Evolutionary conservation across 2,329 filamentous ascomycete species (phyloP), one percentile per base, ranked within the genome.

Genomic region (Camptophora hylomeconis): DNA sequence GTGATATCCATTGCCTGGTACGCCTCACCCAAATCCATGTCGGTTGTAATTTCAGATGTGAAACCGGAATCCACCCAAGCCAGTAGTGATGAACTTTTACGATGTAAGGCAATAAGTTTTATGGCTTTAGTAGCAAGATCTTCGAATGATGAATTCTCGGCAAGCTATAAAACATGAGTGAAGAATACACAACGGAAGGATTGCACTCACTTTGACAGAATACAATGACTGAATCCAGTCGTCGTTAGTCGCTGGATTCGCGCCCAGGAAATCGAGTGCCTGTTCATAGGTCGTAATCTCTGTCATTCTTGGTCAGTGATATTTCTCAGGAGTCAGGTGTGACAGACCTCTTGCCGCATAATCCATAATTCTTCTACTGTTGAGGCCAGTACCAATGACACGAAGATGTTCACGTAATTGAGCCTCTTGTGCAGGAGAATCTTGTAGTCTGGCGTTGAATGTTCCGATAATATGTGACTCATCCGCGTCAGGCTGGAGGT

Each of bases 221-320:
- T 59, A 72, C 53, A 72, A 60, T 3, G 71, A 61, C 26, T 64
- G 52, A 20, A 77, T 57, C 37, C 68, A 69, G 26, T 74, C 68
- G 43, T 76, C 72, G 2, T 59, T 43, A 7, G 60, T 65, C 7
- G 52, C 51, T 16, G 52, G 48, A 28, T 60, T 54, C 7, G 70
- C 64, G 5, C 63, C 68, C 8, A 80, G 57, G 54, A 67, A 80
- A 8, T 65, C 54, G 17, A 77, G 57, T 2, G 76, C 76, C 45
- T 79, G 70, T 24, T 72, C 63, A 31, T 69, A 66, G n/a, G 65
- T 72, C 36, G 74, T 64, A 16, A 76, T 59, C 9, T 59, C 59
- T 62, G 36, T 27, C 28, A 16, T 21, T 12, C 7, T 24, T n/a
- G 30, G 28, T 35, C 17, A 35, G 19, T 24, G 21, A 12, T n/a